Percentiles rank a stretch among this genome's conserved stretches.
These are phyloP conservation scores for Tetrastigma voinierianum DNA, from an alignment of 164 flowering plant genomes.

Conservation along the genomic window DNA sequence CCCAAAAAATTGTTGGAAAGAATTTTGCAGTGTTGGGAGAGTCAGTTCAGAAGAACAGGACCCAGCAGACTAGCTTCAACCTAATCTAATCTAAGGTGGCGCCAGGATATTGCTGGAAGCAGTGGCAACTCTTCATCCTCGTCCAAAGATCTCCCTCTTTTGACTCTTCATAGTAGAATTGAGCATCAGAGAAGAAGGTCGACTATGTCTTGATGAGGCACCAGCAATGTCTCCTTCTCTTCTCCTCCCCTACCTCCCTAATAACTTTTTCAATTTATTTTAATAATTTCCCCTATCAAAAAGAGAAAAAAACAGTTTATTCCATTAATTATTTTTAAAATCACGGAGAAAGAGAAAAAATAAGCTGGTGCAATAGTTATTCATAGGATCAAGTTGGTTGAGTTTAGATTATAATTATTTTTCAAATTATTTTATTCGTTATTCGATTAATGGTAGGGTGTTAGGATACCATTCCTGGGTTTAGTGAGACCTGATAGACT, in stretches of 20 bases:
- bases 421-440: neutral
- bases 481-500: constrained; percentile 13
- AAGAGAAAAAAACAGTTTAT: neutral
- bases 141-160: constrained; percentile 53
- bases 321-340: neutral
- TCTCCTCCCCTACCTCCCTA: constrained; percentile 11
- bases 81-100: constrained; percentile 32
- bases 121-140: constrained; percentile 51
- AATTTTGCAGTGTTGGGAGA: constrained; percentile 94
- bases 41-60: constrained; percentile 59
- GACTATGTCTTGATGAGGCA: constrained; percentile 98
- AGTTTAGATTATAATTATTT: constrained; percentile 2
- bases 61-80: constrained; percentile 45
- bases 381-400: constrained; percentile 21
- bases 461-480: constrained; percentile 6
- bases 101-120: constrained; percentile 22
- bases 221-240: constrained; percentile 34
- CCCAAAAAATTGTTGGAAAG: constrained; percentile 86
- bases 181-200: constrained; percentile 87
- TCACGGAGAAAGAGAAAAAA: constrained; percentile 8
- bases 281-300: too few relatives aligned
- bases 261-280: too few relatives aligned
- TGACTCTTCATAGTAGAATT: constrained; percentile 69
- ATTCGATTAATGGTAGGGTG: constrained; percentile 7
- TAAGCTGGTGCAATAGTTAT: constrained; percentile 25